Evolutionary conservation across 192 early-diverging fungal genomes (phyloP).

Genomic region (Globomyces pollinis-pini): DNA sequence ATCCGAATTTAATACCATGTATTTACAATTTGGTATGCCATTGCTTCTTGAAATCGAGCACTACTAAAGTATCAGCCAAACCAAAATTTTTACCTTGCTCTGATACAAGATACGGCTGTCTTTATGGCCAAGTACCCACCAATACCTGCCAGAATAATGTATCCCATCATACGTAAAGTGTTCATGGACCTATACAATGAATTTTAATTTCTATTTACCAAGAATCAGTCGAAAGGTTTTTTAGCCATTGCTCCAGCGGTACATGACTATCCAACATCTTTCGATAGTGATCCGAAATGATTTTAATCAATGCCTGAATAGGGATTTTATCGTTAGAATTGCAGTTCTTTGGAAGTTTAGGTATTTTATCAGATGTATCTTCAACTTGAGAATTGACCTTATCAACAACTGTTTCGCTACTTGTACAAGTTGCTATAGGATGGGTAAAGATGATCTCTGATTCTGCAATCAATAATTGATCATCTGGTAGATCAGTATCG

Average conservation of each 20-base stretch:
- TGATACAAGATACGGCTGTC: not conserved
- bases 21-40: constrained; percentile 1
- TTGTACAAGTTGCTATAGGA: no score
- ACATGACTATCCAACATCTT: no score
- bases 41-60: not conserved
- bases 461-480: no score
- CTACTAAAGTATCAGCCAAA: no score
- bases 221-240: not conserved
- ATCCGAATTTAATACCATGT: constrained; percentile 6
- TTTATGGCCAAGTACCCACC: not conserved
- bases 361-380: no score
- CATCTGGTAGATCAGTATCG: no score
- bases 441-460: no score
- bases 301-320: not conserved
- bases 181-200: not conserved
- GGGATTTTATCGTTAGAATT: not conserved
- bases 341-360: not conserved
- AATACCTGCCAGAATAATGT: not conserved
- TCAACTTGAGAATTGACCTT: no score
- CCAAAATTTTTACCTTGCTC: not conserved
- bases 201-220: no score
- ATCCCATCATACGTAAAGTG: not conserved
- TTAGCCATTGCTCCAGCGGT: not conserved
- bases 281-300: no score
- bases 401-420: no score